Conservation (phyloP, 2,329 filamentous ascomycete genomes). For the Fusarium chuoi region DNA sequence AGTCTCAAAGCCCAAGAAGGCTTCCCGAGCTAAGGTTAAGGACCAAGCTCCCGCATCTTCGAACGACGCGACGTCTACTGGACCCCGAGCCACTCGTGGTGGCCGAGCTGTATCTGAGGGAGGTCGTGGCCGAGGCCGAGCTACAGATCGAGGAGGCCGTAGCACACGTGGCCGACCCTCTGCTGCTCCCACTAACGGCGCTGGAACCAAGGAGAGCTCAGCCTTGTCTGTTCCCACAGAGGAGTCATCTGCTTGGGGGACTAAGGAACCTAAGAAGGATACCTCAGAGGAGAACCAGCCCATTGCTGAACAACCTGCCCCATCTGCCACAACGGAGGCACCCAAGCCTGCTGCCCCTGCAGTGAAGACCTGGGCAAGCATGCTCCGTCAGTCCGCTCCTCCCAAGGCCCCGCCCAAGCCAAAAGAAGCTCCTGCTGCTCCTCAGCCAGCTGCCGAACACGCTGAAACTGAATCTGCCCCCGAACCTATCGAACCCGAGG, state of each 20-base stretch:
- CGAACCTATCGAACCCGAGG: slow-evolving; percentile 50
- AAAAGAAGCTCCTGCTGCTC: slow-evolving; percentile 59
- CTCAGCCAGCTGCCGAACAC: slow-evolving; percentile 52
- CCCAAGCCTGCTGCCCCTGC: slow-evolving; percentile 53
- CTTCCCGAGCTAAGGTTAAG: slow-evolving; percentile 78
- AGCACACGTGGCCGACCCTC: slow-evolving; percentile 72
- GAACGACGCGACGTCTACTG: slow-evolving; percentile 57
- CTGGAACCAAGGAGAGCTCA: slow-evolving; percentile 65
- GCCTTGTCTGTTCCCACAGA: slow-evolving; percentile 73
- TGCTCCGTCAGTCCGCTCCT: slow-evolving; percentile 70
- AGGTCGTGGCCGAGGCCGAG: slow-evolving; percentile 70
- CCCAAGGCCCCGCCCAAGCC: slow-evolving; percentile 68
- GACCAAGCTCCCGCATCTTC: slow-evolving; percentile 66
- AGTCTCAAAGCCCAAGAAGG: slow-evolving; percentile 83
- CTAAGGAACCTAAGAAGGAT: slow-evolving; percentile 51
- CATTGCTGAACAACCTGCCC: slow-evolving; percentile 46
- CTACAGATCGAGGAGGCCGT: slow-evolving; percentile 70
- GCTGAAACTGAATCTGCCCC: slow-evolving; percentile 51
- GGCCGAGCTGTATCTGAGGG: slow-evolving; percentile 70
- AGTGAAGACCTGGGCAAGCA: slow-evolving; percentile 78
- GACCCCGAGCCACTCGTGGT: slow-evolving; percentile 64
- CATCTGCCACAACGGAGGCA: slow-evolving; percentile 50
- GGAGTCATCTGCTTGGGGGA: slow-evolving; percentile 68
- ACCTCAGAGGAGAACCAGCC: slow-evolving; percentile 49
- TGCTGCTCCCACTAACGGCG: slow-evolving; percentile 67